These are phyloP conservation scores for Sugiyamaella neomexicana DNA, from an alignment of 1,139 yeast genomes.

Conservation along the genomic window DNA sequence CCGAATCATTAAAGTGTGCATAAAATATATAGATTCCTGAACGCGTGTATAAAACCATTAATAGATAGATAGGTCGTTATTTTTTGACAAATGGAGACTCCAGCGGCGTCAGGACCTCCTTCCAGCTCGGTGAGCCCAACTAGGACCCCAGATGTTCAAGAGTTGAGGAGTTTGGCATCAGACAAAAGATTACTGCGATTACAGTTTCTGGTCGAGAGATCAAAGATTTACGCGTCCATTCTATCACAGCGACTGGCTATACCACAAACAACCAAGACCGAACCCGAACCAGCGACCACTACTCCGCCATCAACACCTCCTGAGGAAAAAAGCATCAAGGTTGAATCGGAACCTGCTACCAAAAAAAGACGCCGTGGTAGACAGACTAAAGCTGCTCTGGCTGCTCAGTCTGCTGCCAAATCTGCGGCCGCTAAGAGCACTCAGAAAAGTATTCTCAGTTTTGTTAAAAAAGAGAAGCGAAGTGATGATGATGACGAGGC, in stretches of 20 bases:
- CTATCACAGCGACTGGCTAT: slow-evolving; percentile 66
- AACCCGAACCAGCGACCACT: slow-evolving; percentile 8
- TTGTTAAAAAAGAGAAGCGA: slow-evolving; percentile 15
- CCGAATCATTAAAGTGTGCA: neutral
- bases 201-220: slow-evolving; percentile 71
- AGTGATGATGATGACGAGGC: neutral
- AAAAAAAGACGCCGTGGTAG: slow-evolving; percentile 4
- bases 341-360: neutral
- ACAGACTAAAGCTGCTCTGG: slow-evolving; percentile 12
- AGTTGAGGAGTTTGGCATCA: slow-evolving; percentile 26
- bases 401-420: slow-evolving; percentile 15
- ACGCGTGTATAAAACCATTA: no score
- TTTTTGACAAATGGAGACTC: slow-evolving; percentile 11
- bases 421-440: slow-evolving; percentile 14
- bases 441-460: slow-evolving; percentile 23
- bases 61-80: neutral
- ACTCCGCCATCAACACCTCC: slow-evolving; percentile 14
- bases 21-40: neutral
- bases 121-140: slow-evolving; percentile 19
- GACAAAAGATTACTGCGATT: slow-evolving; percentile 59
- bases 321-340: neutral
- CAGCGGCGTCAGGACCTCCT: slow-evolving; percentile 11
- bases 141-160: slow-evolving; percentile 17
- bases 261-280: slow-evolving; percentile 33
- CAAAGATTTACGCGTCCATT: slow-evolving; percentile 80